phyloP scores from a whole-genome alignment of 805 yeast genomes.

The Kazachstania kunashirensis region DNA sequence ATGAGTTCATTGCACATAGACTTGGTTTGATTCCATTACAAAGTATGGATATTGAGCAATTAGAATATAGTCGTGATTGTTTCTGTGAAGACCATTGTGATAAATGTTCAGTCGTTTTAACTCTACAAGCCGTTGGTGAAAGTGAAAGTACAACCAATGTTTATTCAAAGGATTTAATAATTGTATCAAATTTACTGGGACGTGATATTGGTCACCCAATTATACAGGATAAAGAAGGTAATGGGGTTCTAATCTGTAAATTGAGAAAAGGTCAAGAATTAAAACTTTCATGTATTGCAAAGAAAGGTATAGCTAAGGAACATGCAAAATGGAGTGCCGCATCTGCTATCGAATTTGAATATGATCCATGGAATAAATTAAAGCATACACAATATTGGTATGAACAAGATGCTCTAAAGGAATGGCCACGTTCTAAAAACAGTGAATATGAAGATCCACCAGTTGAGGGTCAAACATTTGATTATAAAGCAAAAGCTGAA shows the following conservation, averaged over 20 bases:
- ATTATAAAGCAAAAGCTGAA: constrained; percentile 71
- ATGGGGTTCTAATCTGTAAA: constrained; percentile 87
- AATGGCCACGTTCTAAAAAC: constrained; percentile 88
- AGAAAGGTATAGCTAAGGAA: constrained; percentile 94
- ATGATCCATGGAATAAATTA: constrained; percentile 98
- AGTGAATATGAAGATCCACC: constrained; percentile 97
- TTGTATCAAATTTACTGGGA: constrained; percentile 32
- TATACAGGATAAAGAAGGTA: constrained; percentile 60
- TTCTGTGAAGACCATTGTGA: constrained; percentile 97
- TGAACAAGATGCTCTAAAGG: constrained; percentile 76
- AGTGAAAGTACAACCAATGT: constrained; percentile 82
- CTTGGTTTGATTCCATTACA: constrained; percentile 86
- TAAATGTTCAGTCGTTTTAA: constrained; percentile 82
- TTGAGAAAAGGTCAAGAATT: constrained; percentile 88
- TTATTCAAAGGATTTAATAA: constrained; percentile 69
- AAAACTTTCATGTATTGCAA: constrained; percentile 83
- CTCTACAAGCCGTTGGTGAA: constrained; percentile 81
- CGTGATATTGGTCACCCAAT: constrained; percentile 71
- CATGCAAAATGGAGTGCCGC: constrained; percentile 99
- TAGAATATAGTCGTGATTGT: constrained; percentile 89
- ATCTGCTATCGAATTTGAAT: constrained; percentile 91
- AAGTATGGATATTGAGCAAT: constrained; percentile 70
- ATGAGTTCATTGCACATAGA: constrained; percentile 91
- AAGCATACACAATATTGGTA: constrained; percentile 96
- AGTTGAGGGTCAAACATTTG: constrained; percentile 74